A percentile compares a stretch with the other conserved stretches of the same genome.
Conservation (phyloP, 2,329 filamentous ascomycete species). For the Aspergillus sp. region DNA sequence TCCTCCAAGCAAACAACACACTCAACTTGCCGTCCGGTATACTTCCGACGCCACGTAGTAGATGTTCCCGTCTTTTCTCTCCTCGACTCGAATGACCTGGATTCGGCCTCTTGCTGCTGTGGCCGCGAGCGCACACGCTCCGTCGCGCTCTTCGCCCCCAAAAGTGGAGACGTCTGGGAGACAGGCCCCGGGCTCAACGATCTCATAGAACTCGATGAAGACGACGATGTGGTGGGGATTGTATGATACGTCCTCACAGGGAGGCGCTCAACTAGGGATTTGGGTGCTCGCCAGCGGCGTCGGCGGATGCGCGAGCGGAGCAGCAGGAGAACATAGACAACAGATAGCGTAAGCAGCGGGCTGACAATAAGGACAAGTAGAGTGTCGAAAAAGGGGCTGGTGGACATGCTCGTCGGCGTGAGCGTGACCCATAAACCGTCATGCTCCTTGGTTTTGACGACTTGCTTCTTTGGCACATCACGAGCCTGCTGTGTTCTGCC, state of each 20-base stretch:
- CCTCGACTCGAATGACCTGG: conserved; percentile 28
- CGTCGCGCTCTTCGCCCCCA: conserved; percentile 49
- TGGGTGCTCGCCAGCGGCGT: conserved; percentile 93
- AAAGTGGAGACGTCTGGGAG: conserved; percentile 78
- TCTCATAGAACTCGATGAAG: conserved; percentile 60
- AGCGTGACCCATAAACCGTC: conserved; percentile 96
- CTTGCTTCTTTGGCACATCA: conserved; percentile 24
- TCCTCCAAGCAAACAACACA: conserved; percentile 97
- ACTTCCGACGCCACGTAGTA: conserved; percentile 57
- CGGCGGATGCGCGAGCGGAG: conserved; percentile 86
- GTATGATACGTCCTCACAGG: conserved; percentile 95
- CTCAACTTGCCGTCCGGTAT: conserved; percentile 73
- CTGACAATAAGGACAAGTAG: conserved; percentile 95
- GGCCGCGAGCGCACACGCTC: conserved; percentile 38
- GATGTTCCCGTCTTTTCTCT: conserved; percentile 53
- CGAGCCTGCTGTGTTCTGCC: conserved; percentile 18
- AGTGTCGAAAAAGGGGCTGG: conserved; percentile 93
- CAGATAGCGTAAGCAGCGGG: conserved; percentile 85
- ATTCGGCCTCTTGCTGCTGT: conserved; percentile 44
- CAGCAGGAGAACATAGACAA: conserved; percentile 88
- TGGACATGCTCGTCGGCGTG: conserved; percentile 83
- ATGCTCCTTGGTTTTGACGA: conserved; percentile 54
- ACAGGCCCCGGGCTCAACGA: conserved; percentile 67
- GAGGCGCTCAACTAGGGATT: conserved; percentile 91
- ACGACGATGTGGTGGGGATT: conserved; percentile 66